Evolutionary conservation across 345 rosid species (phyloP).

Genomic region (Linum trigynum): DNA sequence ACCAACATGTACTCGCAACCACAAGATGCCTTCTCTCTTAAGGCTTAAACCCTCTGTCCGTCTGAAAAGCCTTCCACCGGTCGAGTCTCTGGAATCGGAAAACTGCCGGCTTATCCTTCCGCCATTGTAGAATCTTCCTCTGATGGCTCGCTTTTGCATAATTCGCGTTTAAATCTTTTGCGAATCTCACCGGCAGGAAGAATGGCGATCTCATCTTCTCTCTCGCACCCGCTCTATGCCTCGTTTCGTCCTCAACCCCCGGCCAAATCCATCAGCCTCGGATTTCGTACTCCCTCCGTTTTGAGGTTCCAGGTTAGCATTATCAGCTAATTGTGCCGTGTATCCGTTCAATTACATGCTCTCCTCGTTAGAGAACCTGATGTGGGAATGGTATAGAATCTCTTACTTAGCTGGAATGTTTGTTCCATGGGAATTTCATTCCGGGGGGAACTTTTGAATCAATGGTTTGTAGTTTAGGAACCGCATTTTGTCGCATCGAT

Average conservation of each 20-base stretch:
- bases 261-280: conserved; percentile 9
- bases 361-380: neutral
- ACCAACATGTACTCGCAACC: too few relatives aligned
- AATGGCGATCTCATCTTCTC: conserved; percentile 18
- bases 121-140: neutral
- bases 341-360: neutral
- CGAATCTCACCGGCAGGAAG: neutral
- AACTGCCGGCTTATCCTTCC: neutral
- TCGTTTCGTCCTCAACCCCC: conserved; percentile 17
- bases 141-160: neutral
- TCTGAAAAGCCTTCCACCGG: too few relatives aligned
- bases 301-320: conserved; percentile 22
- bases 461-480: too few relatives aligned
- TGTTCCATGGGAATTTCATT: too few relatives aligned
- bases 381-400: neutral
- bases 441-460: too few relatives aligned
- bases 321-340: neutral
- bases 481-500: too few relatives aligned
- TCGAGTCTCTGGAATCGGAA: too few relatives aligned
- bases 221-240: conserved; percentile 18
- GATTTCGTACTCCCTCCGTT: conserved; percentile 13
- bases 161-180: neutral
- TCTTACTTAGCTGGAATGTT: too few relatives aligned
- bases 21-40: too few relatives aligned
- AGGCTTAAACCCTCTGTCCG: too few relatives aligned